Evolutionary conservation across 192 early-diverging fungal species (phyloP).

Genomic region (Kickxella alabastrina): DNA sequence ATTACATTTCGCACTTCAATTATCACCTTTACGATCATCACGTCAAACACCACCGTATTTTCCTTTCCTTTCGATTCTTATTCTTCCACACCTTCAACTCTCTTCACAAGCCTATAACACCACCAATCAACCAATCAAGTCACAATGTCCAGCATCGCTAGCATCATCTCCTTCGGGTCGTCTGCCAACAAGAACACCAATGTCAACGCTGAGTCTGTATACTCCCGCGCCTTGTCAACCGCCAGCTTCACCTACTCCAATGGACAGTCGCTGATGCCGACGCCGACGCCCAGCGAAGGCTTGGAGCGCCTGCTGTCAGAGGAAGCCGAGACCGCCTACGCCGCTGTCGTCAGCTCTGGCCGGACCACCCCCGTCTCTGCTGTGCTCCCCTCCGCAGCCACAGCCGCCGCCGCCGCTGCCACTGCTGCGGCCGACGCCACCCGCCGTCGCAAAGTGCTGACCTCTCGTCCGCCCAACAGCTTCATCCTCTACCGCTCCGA

Average conservation of each 20-base stretch:
- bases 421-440: slow-evolving; percentile 24
- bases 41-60: too few species aligned
- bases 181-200: slow-evolving; percentile 10
- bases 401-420: slow-evolving; percentile 19
- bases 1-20: neutral
- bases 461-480: slow-evolving; percentile 52
- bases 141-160: slow-evolving; percentile 47
- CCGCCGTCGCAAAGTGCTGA: slow-evolving; percentile 50
- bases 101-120: too few species aligned
- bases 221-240: slow-evolving; percentile 26
- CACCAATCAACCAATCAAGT: neutral
- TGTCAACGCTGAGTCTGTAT: slow-evolving; percentile 4
- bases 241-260: slow-evolving; percentile 24
- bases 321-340: slow-evolving; percentile 8
- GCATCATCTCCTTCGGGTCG: slow-evolving; percentile 37
- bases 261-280: slow-evolving; percentile 17
- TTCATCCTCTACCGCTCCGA: slow-evolving; percentile 54
- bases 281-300: slow-evolving; percentile 11
- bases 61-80: neutral
- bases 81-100: neutral
- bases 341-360: slow-evolving; percentile 14
- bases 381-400: slow-evolving; percentile 24
- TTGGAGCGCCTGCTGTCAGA: slow-evolving; percentile 8
- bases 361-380: slow-evolving; percentile 18
- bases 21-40: slow-evolving; percentile 1